A percentile compares a stretch with the other conserved stretches of the same genome.
Conservation (phyloP, 352 stramenopile genomes). For the Globisporangium radiosum region DNA sequence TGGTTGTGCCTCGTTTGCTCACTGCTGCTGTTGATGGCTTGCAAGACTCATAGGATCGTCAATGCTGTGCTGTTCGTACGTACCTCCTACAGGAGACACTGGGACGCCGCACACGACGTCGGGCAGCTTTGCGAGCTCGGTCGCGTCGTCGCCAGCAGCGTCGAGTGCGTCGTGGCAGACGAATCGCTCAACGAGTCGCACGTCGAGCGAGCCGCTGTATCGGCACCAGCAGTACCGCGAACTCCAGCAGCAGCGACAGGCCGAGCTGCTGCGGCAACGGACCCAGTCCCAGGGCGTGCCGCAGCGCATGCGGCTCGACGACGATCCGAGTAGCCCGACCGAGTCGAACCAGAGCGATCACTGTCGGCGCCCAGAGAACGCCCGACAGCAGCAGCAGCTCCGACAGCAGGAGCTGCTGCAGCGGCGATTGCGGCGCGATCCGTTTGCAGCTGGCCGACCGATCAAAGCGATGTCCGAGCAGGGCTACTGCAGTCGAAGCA, state of each 20-base stretch:
- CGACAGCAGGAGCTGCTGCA: neutral
- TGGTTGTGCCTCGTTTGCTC: neutral
- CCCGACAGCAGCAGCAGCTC: neutral
- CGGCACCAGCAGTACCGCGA: constrained; percentile 9
- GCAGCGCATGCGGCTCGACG: constrained; percentile 3
- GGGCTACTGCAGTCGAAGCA: constrained; percentile 1
- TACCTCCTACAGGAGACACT: constrained; percentile 1
- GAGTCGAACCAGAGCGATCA: neutral
- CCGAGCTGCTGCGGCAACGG: constrained; percentile 10
- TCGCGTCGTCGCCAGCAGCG: constrained; percentile 1
- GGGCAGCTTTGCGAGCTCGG: constrained; percentile 1
- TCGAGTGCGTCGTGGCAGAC: constrained; percentile 3
- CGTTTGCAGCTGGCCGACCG: constrained; percentile 2
- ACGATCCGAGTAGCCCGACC: neutral
- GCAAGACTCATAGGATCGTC: too few species aligned
- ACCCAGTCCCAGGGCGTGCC: constrained; percentile 6
- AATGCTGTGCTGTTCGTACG: too few species aligned
- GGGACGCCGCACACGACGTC: constrained; percentile 4
- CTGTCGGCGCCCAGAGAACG: neutral
- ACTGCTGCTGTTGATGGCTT: neutral
- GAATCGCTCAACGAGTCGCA: constrained; percentile 1
- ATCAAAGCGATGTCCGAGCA: constrained; percentile 10
- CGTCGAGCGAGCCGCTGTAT: constrained; percentile 10
- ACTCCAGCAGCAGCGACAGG: constrained; percentile 11
- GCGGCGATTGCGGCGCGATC: constrained; percentile 1